Base-by-base conservation (phyloP, 306 rosid genomes). In the Hippophae gyantsensis region DNA sequence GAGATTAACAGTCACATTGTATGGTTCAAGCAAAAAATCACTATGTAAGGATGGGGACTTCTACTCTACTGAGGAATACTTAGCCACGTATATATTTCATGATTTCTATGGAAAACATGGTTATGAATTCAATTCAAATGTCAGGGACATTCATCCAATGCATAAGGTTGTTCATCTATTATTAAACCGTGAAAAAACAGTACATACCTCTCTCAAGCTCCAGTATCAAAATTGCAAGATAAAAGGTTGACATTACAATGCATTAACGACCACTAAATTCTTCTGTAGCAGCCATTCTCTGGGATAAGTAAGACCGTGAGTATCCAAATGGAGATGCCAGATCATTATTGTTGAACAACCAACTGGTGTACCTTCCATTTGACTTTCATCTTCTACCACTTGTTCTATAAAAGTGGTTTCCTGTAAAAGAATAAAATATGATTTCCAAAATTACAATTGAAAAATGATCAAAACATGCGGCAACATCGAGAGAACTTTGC, bases 261-360 rank as follows among this genome's bases (percentile, higher is more conserved):
- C 89, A 55, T 81, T 65, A 68, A 79, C 76, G 14, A 68, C 76
- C 57, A 84, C 97, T 54, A 93, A 86, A 71, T 84, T 88, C 76
- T 77, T 82, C 74, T 66, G 78, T 64, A 93, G 86, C 68, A 80
- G 71, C 99, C 99, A 93, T 63, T 89, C 97, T 61, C 62, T 80
- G 6, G 97, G 97, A 79, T 88, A 93, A 75, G 26, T 68, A 57
- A 42, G 58, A 63, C 73, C 62, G 41, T 54, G 81, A 75, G 62
- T 67, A 68, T 69, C 80, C 84, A 93, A 80, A 81, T 89, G 99
- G 56, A 93, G 90, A 77, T 93, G 99, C 99, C 99, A 93, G 72
- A 80, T 93, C 94, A 93, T 69, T 68, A 89, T 75, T 70, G 58
- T 82, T 56, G 73, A 79, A 75, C 99, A 93, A 55, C 85, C 84